Percentiles rank a stretch among this genome's conserved stretches.
Evolutionary conservation across 805 yeast species (phyloP).

Genomic region (Nakazawaea ambrosiae): DNA sequence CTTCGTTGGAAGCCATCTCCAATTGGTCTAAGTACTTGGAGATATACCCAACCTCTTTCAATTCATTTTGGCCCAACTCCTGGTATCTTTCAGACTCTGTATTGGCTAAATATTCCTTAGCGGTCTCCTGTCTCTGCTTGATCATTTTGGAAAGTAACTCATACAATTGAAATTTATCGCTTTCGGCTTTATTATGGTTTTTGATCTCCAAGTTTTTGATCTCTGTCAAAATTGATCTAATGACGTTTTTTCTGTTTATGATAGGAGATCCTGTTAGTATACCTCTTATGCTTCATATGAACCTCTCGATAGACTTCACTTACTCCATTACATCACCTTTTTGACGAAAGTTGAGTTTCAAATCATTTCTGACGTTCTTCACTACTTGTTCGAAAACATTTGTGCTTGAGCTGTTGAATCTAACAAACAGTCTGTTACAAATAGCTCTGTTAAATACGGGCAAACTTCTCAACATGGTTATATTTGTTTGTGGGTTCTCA

Average conservation of each 20-base stretch:
- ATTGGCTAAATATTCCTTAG: conserved; percentile 28
- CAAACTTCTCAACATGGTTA: too few relatives aligned
- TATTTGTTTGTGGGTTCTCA: too few relatives aligned
- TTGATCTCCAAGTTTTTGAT: conserved; percentile 32
- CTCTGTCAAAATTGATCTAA: conserved; percentile 30
- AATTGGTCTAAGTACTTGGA: conserved; percentile 24
- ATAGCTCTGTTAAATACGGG: too few relatives aligned
- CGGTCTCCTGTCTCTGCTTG: conserved; percentile 32
- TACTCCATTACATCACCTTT: conserved; percentile 26
- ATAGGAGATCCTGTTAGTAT: background rate
- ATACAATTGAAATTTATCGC: conserved; percentile 25
- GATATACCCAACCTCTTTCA: conserved; percentile 29
- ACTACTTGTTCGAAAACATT: conserved; percentile 22
- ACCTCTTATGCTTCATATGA: background rate
- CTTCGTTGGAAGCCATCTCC: conserved; percentile 30
- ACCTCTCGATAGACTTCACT: conserved; percentile 4
- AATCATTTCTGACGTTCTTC: conserved; percentile 22
- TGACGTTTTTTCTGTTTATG: conserved; percentile 27
- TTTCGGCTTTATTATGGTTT: conserved; percentile 17
- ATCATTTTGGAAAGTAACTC: conserved; percentile 29
- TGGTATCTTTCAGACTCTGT: conserved; percentile 32
- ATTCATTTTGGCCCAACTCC: conserved; percentile 29
- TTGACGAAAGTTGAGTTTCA: conserved; percentile 25
- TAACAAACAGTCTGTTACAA: too few relatives aligned
- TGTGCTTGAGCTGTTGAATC: too few relatives aligned